Evolutionary conservation across 2,329 filamentous ascomycete genomes (phyloP).

Genomic region (Ophiostoma sp.): DNA sequence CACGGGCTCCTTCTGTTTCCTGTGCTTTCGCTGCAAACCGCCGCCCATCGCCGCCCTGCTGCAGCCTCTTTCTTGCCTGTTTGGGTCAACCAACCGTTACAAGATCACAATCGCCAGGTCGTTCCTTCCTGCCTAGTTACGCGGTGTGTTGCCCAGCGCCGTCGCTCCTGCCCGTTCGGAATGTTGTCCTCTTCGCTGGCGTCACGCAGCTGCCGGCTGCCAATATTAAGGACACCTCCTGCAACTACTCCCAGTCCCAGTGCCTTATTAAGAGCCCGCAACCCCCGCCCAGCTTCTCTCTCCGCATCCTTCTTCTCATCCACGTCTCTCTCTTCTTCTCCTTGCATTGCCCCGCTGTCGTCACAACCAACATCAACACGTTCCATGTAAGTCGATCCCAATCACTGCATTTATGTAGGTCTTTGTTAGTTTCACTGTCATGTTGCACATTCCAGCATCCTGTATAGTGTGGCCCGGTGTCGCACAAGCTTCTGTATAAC

Average conservation of each 20-base stretch:
- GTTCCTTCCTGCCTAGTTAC: neutral
- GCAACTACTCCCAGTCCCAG: conserved; percentile 10
- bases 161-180: conserved; percentile 19
- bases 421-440: neutral
- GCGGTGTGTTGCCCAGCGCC: conserved; percentile 7
- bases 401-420: neutral
- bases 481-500: conserved; percentile 15
- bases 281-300: conserved; percentile 19
- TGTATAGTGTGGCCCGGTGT: conserved; percentile 9
- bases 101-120: neutral
- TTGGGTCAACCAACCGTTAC: conserved; percentile 17
- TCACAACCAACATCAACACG: conserved; percentile 20
- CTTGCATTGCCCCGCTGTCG: conserved; percentile 26
- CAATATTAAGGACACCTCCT: conserved; percentile 18
- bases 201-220: conserved; percentile 20
- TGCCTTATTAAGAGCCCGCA: conserved; percentile 23
- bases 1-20: conserved; percentile 15
- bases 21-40: neutral
- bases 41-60: neutral
- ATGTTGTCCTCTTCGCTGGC: conserved; percentile 22
- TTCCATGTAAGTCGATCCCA: conserved; percentile 19
- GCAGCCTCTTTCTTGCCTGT: neutral
- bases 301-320: conserved; percentile 17
- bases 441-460: conserved; percentile 5
- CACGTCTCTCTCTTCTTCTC: conserved; percentile 12